Evolutionary conservation across 2,329 filamentous ascomycete genomes (phyloP), one percentile per base, ranked within the genome.

Genomic region (Neopestalotiopsis sp.): DNA sequence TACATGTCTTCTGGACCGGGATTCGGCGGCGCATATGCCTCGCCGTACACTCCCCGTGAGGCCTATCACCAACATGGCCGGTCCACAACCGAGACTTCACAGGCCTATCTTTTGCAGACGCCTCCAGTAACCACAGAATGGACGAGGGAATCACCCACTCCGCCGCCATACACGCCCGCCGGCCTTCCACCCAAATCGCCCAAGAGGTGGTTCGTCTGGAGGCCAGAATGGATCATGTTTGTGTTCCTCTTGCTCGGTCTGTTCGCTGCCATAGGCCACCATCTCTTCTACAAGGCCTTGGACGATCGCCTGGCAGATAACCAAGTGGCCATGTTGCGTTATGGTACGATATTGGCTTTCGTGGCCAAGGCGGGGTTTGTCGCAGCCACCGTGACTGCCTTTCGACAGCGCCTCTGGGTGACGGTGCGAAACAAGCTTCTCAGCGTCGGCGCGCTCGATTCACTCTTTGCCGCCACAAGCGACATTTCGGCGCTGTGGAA

Each of bases 341-440:
- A 81, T 67, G 81, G 81, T 2, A 80, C 80, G 1, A 71, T 80
- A 2, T 71, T 83, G 59, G 78, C 81, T 3, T 82, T 81, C 49
- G 78, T 76, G 14, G 74, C 80, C 2, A 83, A 83, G 73, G 81
- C 81, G 5, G 76, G 78, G 5, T 74, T 83, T 20, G 76, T 78
- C 66, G 77, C 80, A 5, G 75, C 80, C 28, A 77, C 81, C 9
- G 72, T 81, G 10, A 69, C 78, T 17, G 76, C 78, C 4, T 79
- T 76, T 61, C 71, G 72, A 56, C 77, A 79, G 70, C 73, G 78
- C 34, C 71, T 79, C 67, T 80, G 78, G 77, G 70, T 70, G 7
- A 79, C 77, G 2, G 72, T 79, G 63, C 74, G 75, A 60, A 73
- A 65, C 58, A 78, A 78, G 60, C 66, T 77, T 12, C 71, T 77